Evolutionary conservation across 2,329 filamentous ascomycete species (phyloP).

Genomic region (Fusarium sterilihyphosum): DNA sequence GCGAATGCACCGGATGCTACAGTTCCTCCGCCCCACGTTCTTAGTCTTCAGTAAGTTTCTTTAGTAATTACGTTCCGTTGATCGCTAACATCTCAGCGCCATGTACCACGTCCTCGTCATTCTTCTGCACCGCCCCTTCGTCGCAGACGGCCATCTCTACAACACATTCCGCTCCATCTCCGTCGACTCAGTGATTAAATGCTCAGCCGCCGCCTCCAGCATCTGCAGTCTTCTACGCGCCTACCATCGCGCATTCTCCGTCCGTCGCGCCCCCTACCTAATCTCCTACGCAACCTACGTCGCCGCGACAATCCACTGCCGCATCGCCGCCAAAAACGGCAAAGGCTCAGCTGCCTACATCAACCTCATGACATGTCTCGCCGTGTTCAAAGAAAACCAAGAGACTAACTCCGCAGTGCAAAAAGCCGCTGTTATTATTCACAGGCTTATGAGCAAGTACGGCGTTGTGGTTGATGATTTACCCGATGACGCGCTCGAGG

Average conservation of each 20-base stretch:
- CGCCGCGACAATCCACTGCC: constrained; percentile 61
- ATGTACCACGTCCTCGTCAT: constrained; percentile 63
- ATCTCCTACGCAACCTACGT: constrained; percentile 67
- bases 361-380: constrained; percentile 55
- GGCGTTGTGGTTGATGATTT: constrained; percentile 43
- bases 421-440: constrained; percentile 56
- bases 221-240: constrained; percentile 56
- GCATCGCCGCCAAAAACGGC: constrained; percentile 58
- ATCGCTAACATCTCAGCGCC: constrained; percentile 40
- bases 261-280: constrained; percentile 60
- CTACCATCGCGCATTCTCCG: constrained; percentile 57
- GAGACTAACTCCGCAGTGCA: constrained; percentile 61
- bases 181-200: constrained; percentile 55
- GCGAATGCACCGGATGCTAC: constrained; percentile 24
- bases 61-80: rapidly evolving
- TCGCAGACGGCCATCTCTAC: constrained; percentile 60
- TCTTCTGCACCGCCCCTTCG: constrained; percentile 63
- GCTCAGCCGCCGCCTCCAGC: constrained; percentile 56
- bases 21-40: constrained; percentile 55
- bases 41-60: constrained; percentile 49
- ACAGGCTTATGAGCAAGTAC: constrained; percentile 57
- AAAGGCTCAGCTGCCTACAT: constrained; percentile 51
- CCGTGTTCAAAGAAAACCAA: constrained; percentile 59
- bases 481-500: constrained; percentile 17
- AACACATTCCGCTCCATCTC: constrained; percentile 53